Evolutionary conservation across 2,329 filamentous ascomycete genomes (phyloP).

Genomic region (Cryphonectria japonica): DNA sequence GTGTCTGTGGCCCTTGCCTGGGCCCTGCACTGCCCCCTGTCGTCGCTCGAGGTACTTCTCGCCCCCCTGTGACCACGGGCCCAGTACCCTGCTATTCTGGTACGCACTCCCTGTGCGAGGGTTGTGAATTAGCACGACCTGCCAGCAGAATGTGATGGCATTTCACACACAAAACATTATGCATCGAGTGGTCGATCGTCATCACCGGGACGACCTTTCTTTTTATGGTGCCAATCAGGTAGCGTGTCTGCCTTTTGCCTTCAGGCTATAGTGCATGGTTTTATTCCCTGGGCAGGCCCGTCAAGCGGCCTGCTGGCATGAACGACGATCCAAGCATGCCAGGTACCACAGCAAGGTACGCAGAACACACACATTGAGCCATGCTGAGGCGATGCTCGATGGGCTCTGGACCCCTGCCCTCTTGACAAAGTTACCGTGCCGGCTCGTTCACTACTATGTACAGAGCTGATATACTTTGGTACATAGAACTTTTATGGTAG

Average conservation of each 20-base stretch:
- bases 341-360: too few relatives aligned
- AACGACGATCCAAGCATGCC: slow-evolving; percentile 5
- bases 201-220: not conserved
- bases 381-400: not conserved
- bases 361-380: not conserved
- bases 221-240: not conserved
- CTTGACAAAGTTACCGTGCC: slow-evolving; percentile 1
- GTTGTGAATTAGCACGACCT: not conserved
- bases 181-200: not conserved
- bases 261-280: slow-evolving; percentile 12
- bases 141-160: not conserved
- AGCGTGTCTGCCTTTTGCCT: not conserved
- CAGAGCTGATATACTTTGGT: not conserved
- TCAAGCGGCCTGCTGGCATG: slow-evolving; percentile 12
- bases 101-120: not conserved
- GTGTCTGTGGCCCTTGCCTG: too few relatives aligned
- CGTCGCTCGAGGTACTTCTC: not conserved
- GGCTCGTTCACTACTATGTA: not conserved
- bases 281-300: slow-evolving; percentile 1
- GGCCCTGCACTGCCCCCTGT: not conserved
- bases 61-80: not conserved
- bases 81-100: not conserved
- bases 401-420: not conserved
- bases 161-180: slow-evolving; percentile 9
- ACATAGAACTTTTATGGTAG: not conserved